These are phyloP conservation scores for Lecanoromycetidae sp. DNA, from an alignment of 2,329 filamentous ascomycete species.

Conservation along the genomic window DNA sequence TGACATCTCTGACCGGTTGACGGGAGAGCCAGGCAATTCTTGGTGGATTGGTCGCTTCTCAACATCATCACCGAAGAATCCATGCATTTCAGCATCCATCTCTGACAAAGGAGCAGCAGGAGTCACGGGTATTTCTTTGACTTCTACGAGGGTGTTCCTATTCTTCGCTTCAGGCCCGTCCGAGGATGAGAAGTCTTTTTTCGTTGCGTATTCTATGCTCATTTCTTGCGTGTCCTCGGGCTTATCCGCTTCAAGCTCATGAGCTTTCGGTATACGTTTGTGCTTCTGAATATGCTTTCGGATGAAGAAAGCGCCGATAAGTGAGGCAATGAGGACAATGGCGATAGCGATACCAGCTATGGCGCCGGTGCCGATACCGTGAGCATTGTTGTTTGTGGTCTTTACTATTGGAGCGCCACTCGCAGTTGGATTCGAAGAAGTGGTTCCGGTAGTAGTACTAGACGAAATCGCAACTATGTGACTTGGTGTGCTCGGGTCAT, in stretches of 20 bases:
- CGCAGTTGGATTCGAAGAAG: constrained; percentile 4
- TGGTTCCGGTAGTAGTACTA: not conserved
- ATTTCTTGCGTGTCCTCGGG: not conserved
- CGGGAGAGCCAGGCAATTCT: constrained; percentile 10
- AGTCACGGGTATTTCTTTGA: constrained; percentile 7
- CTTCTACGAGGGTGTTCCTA: not conserved
- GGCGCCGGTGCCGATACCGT: constrained; percentile 13
- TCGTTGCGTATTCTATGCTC: too few relatives aligned
- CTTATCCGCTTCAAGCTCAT: not conserved
- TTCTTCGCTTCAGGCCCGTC: constrained; percentile 9
- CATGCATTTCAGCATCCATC: not conserved
- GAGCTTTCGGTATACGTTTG: not conserved
- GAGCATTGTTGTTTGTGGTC: not conserved
- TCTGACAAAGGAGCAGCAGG: constrained; percentile 8
- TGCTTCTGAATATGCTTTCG: not conserved
- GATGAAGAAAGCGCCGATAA: constrained; percentile 10
- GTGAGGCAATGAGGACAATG: constrained; percentile 12
- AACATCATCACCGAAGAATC: not conserved
- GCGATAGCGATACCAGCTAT: constrained; percentile 17
- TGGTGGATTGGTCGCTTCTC: too few relatives aligned
- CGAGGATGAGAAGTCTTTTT: constrained; percentile 4
- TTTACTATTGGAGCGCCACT: constrained; percentile 5
- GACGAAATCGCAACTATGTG: constrained; percentile 13
- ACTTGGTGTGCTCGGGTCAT: constrained; percentile 7
- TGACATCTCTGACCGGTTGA: constrained; percentile 10